A percentile compares a stretch with the other conserved stretches of the same genome.
Conservation (phyloP, 163 green algal species). For the Prototheca wickerhamii region DNA sequence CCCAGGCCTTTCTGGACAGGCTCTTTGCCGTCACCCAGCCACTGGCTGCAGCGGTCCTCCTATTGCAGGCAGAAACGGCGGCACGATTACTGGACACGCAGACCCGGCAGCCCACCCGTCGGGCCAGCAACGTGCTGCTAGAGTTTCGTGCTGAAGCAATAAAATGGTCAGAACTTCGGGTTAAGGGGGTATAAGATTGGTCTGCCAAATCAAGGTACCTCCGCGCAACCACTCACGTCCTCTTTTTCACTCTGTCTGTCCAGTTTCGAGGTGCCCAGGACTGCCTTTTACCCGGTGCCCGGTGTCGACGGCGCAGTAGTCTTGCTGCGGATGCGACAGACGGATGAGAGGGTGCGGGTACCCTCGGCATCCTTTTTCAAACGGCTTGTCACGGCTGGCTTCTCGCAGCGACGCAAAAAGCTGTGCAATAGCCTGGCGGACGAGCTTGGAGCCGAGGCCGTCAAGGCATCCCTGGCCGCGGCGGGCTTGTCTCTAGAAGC, state of each 20-base stretch:
- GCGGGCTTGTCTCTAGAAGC: too few species aligned
- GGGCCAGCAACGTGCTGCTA: slow-evolving; percentile 31
- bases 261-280: not conserved
- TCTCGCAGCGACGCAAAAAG: not conserved
- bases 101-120: slow-evolving; percentile 22
- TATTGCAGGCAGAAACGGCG: slow-evolving; percentile 35
- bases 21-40: slow-evolving; percentile 69
- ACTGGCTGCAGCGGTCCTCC: slow-evolving; percentile 63
- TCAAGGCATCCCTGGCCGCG: too few species aligned
- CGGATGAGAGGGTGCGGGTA: not conserved
- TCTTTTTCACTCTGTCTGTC: not conserved
- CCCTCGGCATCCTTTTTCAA: not conserved
- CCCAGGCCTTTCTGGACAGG: slow-evolving; percentile 69
- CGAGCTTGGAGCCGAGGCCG: too few species aligned
- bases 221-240: not conserved
- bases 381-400: not conserved
- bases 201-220: not conserved
- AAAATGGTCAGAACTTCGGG: slow-evolving; percentile 4
- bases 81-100: slow-evolving; percentile 16
- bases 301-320: not conserved
- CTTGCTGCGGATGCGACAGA: not conserved
- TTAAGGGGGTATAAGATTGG: not conserved
- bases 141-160: slow-evolving; percentile 15
- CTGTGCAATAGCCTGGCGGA: not conserved
- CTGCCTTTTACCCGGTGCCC: not conserved